A percentile compares a stretch with the other conserved stretches of the same genome.
Conservation (phyloP, 2,329 filamentous ascomycete genomes). For the Hypomyces rosellus region DNA sequence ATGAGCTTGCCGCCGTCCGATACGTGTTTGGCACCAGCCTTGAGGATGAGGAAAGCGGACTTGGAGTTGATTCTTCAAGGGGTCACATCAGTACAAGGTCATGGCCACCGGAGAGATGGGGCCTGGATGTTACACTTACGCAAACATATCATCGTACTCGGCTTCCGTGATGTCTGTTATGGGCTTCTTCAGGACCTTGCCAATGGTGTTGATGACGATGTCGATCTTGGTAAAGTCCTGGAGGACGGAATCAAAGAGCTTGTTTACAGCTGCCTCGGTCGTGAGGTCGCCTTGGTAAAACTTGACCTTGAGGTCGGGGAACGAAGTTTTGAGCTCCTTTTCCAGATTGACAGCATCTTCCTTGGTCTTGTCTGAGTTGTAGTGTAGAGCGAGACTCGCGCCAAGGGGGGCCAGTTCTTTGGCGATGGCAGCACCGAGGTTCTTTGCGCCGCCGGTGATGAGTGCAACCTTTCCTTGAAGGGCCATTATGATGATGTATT, state of each 20-base stretch:
- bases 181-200: slow-evolving; percentile 43
- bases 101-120: neutral
- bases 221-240: slow-evolving; percentile 39
- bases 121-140: slow-evolving; percentile 22
- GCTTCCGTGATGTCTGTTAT: slow-evolving; percentile 36
- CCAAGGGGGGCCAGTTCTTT: slow-evolving; percentile 50
- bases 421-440: slow-evolving; percentile 54
- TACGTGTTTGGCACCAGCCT: slow-evolving; percentile 36
- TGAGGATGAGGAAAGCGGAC: slow-evolving; percentile 38
- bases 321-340: slow-evolving; percentile 27
- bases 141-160: slow-evolving; percentile 43
- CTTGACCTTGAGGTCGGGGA: slow-evolving; percentile 26
- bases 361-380: slow-evolving; percentile 36
- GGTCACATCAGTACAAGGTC: neutral
- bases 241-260: slow-evolving; percentile 34
- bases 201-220: slow-evolving; percentile 45
- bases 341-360: slow-evolving; percentile 29
- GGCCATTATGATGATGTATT: slow-evolving; percentile 21
- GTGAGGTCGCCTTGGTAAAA: slow-evolving; percentile 40
- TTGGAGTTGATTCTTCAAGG: slow-evolving; percentile 38
- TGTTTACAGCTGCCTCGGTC: slow-evolving; percentile 30
- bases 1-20: slow-evolving; percentile 41
- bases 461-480: slow-evolving; percentile 38
- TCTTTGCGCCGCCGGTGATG: slow-evolving; percentile 51
- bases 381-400: slow-evolving; percentile 54